Evolutionary conservation across 805 yeast genomes (phyloP), one percentile per base, ranked within the genome.

Genomic region (Kregervanrija pseudodelftensis): DNA sequence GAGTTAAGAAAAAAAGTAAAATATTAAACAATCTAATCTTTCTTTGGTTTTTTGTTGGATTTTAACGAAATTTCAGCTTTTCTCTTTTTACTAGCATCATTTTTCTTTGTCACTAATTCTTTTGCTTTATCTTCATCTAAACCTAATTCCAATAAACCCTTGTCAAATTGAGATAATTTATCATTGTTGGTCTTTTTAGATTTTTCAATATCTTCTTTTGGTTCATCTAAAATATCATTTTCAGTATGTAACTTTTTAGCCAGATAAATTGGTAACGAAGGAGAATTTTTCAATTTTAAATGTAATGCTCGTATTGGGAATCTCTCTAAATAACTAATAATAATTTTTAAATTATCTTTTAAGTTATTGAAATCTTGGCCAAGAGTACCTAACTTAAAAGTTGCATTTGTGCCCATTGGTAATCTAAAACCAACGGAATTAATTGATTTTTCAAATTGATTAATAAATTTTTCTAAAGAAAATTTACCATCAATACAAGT

Each of bases 181-280:
- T 61, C 63, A 5, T 52, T 49, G 17, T 54, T 59, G 11, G 55
- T 58, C 15, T 51, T 53, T 13, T 49, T 22, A 22, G 28, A 22
- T 22, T 22, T 22, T 22, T 22, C 28, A 22, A 7, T 50, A 3
- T 45, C 51, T 14, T 52, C 48, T n/a, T 58, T 51, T 9, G 56
- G 51, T 14, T 63, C 69, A 11, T 63, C 66, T 8, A 65, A 61
- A 36, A 76, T 65, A 55, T 81, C 86, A 36, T 65, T 67, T 17
- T 76, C 45, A 33, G 60, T 55, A 58, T 64, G 74, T 42, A 82
- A 59, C 51, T 70, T 72, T 30, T 83, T 82, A 39, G 83, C 70
- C 58, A 81, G 77, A 65, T 71, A 93, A 48, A 93, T 70, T 38
- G 99, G 98, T 55, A 93, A 69, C 8, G 90, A 77, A 15, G 96